phyloP scores from a whole-genome alignment of 345 rosid species.

The Populus deltoides region DNA sequence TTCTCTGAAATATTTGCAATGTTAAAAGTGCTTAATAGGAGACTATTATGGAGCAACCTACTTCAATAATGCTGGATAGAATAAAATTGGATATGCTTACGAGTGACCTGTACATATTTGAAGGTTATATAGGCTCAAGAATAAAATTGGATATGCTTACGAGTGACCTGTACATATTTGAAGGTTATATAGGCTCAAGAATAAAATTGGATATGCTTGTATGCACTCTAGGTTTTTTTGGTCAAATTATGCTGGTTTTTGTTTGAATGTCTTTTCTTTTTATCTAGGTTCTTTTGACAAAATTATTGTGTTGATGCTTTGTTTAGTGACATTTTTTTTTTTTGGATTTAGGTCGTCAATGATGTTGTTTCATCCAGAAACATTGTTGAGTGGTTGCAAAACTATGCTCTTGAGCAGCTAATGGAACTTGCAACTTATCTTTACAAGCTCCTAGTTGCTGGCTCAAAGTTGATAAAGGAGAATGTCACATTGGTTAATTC shows the following conservation, averaged over 20 bases:
- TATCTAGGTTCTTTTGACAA: background rate
- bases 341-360: conserved; percentile 47
- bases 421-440: conserved; percentile 62
- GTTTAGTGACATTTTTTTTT: conserved; percentile 2
- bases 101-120: background rate
- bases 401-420: conserved; percentile 69
- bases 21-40: background rate
- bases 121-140: background rate
- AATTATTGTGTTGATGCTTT: background rate
- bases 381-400: conserved; percentile 70
- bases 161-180: background rate
- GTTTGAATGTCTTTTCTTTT: no score
- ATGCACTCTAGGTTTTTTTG: background rate
- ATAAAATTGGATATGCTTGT: no score
- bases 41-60: background rate
- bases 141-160: no score
- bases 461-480: conserved; percentile 40
- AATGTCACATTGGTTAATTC: conserved; percentile 38
- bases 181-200: background rate
- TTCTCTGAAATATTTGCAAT: background rate
- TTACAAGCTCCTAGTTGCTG: conserved; percentile 50
- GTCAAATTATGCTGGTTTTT: no score
- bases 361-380: conserved; percentile 48
- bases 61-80: background rate
- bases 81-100: no score